A percentile compares a stretch with the other conserved stretches of the same genome.
These are phyloP conservation scores for Lotus japonicus DNA, from an alignment of 306 rosid genomes.

Conservation along the genomic window DNA sequence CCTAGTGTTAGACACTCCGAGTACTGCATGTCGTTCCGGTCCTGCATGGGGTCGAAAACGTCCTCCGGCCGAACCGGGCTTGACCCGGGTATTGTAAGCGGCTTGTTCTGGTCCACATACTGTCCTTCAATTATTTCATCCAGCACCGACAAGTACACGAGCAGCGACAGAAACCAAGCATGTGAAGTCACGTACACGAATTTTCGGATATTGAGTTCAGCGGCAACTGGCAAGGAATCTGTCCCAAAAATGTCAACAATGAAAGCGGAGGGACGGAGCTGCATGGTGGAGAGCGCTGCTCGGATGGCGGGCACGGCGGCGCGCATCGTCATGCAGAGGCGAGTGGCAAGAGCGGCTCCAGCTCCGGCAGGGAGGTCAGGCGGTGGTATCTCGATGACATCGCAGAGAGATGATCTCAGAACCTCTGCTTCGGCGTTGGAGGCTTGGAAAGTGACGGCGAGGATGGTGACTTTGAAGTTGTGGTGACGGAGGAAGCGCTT, in stretches of 20 bases:
- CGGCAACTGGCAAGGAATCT: slow-evolving; percentile 15
- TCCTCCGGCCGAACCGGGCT: slow-evolving; percentile 27
- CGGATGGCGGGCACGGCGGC: slow-evolving; percentile 5
- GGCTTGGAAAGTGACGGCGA: slow-evolving; percentile 24
- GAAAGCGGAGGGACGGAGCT: slow-evolving; percentile 20
- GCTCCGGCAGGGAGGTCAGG: slow-evolving; percentile 4
- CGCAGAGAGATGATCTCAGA: slow-evolving; percentile 10
- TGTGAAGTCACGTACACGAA: slow-evolving; percentile 15
- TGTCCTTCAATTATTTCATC: slow-evolving; percentile 27
- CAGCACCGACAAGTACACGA: not conserved
- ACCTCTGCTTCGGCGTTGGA: slow-evolving; percentile 22
- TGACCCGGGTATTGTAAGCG: slow-evolving; percentile 36
- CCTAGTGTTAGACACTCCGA: not conserved
- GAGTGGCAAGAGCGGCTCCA: not conserved
- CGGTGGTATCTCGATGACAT: slow-evolving; percentile 32
- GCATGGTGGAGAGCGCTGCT: not conserved
- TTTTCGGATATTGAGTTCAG: slow-evolving; percentile 26
- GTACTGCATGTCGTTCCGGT: slow-evolving; percentile 27
- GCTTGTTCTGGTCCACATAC: slow-evolving; percentile 26
- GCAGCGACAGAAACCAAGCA: slow-evolving; percentile 25
- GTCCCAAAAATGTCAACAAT: slow-evolving; percentile 33
- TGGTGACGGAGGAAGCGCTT: slow-evolving; percentile 29
- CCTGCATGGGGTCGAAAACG: slow-evolving; percentile 26
- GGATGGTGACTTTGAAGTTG: slow-evolving; percentile 31
- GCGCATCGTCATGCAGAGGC: slow-evolving; percentile 27